Percentiles rank a stretch among this genome's conserved stretches.
These are phyloP conservation scores for Clausena lansium DNA, from an alignment of 345 rosid species.

Conservation along the genomic window DNA sequence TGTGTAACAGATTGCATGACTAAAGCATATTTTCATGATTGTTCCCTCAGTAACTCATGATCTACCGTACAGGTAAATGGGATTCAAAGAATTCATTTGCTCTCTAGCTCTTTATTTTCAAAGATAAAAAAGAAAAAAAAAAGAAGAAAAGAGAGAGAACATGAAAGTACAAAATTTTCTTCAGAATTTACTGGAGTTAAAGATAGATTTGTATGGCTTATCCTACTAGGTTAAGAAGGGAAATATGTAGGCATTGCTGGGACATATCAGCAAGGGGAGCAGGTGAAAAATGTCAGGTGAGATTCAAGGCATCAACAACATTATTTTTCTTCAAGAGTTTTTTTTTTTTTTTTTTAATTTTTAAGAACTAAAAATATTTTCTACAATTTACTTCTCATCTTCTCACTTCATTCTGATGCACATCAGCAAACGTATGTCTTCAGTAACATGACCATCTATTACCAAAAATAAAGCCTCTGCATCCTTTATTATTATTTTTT, in stretches of 20 bases:
- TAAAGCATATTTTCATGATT: background rate
- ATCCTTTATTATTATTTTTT: background rate
- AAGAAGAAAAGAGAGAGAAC: too few relatives aligned
- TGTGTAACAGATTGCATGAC: background rate
- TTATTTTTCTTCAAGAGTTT: constrained; percentile 11
- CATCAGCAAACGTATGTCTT: background rate
- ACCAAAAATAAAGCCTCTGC: background rate
- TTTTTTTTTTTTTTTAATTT: constrained; percentile 11
- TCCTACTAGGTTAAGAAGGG: constrained; percentile 3
- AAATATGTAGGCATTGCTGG: constrained; percentile 12
- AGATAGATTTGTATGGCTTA: background rate
- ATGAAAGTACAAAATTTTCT: too few relatives aligned
- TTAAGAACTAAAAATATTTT: background rate
- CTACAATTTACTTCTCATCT: constrained; percentile 4
- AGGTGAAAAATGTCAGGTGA: constrained; percentile 27
- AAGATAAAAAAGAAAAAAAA: background rate
- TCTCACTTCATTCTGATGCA: constrained; percentile 16
- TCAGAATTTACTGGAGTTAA: background rate
- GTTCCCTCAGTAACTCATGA: too few relatives aligned
- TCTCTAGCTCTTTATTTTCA: background rate
- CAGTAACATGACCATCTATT: constrained; percentile 2
- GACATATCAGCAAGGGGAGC: constrained; percentile 20
- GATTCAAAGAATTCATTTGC: background rate
- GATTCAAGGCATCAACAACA: constrained; percentile 21
- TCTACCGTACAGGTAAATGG: background rate